Evolutionary conservation across 2,329 filamentous ascomycete species (phyloP), one percentile per base, ranked within the genome.

Genomic region (Claviceps spartinae): DNA sequence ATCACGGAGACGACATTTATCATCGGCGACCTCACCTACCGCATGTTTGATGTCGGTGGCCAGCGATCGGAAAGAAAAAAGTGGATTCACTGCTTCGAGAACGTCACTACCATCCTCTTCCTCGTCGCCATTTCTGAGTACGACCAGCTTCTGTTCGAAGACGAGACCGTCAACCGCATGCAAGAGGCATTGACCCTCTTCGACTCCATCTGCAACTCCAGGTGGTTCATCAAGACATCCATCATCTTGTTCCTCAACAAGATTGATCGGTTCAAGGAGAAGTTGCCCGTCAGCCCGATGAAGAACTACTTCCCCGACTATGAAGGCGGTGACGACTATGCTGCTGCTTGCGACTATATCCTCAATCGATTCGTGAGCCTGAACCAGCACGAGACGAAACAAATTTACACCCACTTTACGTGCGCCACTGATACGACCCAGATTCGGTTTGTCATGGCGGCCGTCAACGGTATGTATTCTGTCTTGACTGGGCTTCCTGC

Each of bases 361-460:
- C 81, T 98, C 56, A 97, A 97, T 79, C 83, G 93, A 67, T 98
- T 98, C 71, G 93, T 97, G 63, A 93, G 87, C 67, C 76, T 98
- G 67, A 98, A 98, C 75, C 93, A 97, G 72, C 91, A 96, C 69
- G 93, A 97, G 76, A 95, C 89, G 52, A 98, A 98, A 78, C 93
- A 98, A 71, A 97, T 98, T 69, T 98, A 98, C 78, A 98, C 93
- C 54, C 93, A 97, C 72, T 98, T 98, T 73, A 98, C 93, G 49
- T 97, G 93, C 69, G 93, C 93, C 55, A 98, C 93, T 48, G 93
- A 98, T 67, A 98, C 93, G 36, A 96, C 93, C 64, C 93, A 98
- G 71, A 98, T 98, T 63, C 85, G 93, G 66, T 97, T 98, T 77
- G 93, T 98, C 72, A 98, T 98, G 93, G 90, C 91, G 56, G 93